A percentile compares a stretch with the other conserved stretches of the same genome.
Evolutionary conservation across 805 yeast genomes (phyloP).

Genomic region (Priceomyces fermenticarens): DNA sequence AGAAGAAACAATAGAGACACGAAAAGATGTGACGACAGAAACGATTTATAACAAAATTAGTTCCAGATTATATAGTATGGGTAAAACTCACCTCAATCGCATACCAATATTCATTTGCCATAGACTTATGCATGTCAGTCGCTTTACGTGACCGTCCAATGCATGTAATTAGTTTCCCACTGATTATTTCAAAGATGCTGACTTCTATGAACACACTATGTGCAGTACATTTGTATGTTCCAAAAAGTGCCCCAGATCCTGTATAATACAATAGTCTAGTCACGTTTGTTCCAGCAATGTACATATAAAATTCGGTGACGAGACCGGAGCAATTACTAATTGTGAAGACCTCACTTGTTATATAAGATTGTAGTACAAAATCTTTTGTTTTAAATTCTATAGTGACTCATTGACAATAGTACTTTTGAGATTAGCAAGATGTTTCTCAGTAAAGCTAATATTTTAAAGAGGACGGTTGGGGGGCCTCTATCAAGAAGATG

Average conservation of each 20-base stretch:
- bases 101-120: too few species aligned
- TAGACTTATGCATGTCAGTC: too few species aligned
- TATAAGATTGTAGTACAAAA: background rate
- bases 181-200: too few species aligned
- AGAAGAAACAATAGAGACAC: background rate
- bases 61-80: background rate
- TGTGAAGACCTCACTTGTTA: conserved; percentile 1
- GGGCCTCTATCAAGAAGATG: conserved; percentile 13
- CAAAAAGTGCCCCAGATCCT: too few species aligned
- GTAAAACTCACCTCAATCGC: too few species aligned
- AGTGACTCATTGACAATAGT: too few species aligned
- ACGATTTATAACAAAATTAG: background rate
- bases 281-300: background rate
- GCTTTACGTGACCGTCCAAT: too few species aligned
- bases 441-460: background rate
- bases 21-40: background rate
- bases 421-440: background rate
- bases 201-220: too few species aligned
- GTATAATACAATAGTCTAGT: too few species aligned
- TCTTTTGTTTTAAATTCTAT: background rate
- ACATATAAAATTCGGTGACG: conserved; percentile 2
- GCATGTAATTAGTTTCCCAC: too few species aligned
- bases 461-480: background rate
- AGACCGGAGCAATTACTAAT: conserved; percentile 1
- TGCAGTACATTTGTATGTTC: too few species aligned